phyloP scores from a whole-genome alignment of 768 basidiomycete genomes.

The Mycena maculata region DNA sequence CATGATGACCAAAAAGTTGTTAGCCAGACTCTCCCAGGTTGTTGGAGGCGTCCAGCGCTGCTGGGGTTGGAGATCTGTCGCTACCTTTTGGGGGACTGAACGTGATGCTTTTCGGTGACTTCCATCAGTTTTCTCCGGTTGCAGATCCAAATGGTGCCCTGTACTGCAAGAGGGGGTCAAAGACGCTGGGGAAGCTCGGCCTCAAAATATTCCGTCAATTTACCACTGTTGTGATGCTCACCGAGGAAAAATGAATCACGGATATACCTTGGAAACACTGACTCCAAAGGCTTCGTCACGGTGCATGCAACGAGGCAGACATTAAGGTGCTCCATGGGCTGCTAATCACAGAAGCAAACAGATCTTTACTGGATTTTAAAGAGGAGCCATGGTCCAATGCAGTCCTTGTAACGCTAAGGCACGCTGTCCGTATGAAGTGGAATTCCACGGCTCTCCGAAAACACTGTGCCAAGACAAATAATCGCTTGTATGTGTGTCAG shows the following conservation, averaged over 20 bases:
- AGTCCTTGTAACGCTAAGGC: constrained; percentile 50
- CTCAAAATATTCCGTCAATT: constrained; percentile 41
- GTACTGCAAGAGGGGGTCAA: constrained; percentile 19
- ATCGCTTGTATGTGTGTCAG: constrained; percentile 40
- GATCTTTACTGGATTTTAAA: constrained; percentile 27
- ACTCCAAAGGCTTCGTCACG: constrained; percentile 41
- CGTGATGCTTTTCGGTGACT: constrained; percentile 47
- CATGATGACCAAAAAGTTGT: constrained; percentile 47
- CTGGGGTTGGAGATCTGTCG: constrained; percentile 11
- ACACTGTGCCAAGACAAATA: constrained; percentile 32
- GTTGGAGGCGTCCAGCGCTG: constrained; percentile 16
- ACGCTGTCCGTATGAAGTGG: constrained; percentile 50
- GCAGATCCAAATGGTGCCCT: constrained; percentile 36
- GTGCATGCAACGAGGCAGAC: constrained; percentile 43
- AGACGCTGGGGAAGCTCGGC: constrained; percentile 19
- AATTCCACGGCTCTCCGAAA: constrained; percentile 44
- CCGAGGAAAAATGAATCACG: constrained; percentile 46
- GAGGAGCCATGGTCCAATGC: constrained; percentile 51
- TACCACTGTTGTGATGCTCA: constrained; percentile 46
- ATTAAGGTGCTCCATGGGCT: constrained; percentile 39
- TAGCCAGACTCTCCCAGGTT: constrained; percentile 36
- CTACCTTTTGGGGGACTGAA: constrained; percentile 49
- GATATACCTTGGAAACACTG: constrained; percentile 48
- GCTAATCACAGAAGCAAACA: constrained; percentile 24
- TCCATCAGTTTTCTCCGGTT: constrained; percentile 57